Percentiles rank a stretch among this genome's conserved stretches.
Conservation (phyloP, 208 protist species). For the Herpetomonas tarakana region DNA sequence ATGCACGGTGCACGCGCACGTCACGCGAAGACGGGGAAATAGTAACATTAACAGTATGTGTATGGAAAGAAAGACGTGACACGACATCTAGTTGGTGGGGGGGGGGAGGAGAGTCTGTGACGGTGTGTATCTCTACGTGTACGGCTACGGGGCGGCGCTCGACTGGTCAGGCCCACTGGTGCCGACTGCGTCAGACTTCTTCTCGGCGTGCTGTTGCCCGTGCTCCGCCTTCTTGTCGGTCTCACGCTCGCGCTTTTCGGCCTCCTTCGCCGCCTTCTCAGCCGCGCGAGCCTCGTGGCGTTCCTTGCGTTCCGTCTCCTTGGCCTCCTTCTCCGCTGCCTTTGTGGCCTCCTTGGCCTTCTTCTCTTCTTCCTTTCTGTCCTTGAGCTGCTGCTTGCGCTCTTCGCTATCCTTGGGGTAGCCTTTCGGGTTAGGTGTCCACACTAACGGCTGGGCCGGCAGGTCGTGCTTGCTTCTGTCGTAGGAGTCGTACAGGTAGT, state of each 20-base stretch:
- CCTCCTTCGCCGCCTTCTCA: constrained; percentile 18
- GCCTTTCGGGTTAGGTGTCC: constrained; percentile 38
- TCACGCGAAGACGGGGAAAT: too few relatives aligned
- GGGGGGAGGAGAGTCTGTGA: too few relatives aligned
- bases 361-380: constrained; percentile 29
- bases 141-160: too few relatives aligned
- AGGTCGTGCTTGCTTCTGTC: constrained; percentile 57
- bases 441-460: constrained; percentile 42
- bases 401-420: constrained; percentile 40
- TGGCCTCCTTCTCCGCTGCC: constrained; percentile 14
- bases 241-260: constrained; percentile 20
- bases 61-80: too few relatives aligned
- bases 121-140: too few relatives aligned
- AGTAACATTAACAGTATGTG: too few relatives aligned
- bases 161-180: too few relatives aligned
- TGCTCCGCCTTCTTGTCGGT: constrained; percentile 6
- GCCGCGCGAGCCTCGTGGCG: constrained; percentile 2
- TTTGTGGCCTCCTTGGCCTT: constrained; percentile 17
- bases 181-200: constrained; percentile 1
- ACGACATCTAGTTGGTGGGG: too few relatives aligned
- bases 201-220: constrained; percentile 7
- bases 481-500: constrained; percentile 74
- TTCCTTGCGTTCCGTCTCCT: constrained; percentile 11
- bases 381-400: constrained; percentile 31
- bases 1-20: too few relatives aligned